A percentile compares a stretch with the other conserved stretches of the same genome.
These are phyloP conservation scores for Aspergillus saccharolyticus DNA, from an alignment of 495 filamentous ascomycete species.

Conservation along the genomic window DNA sequence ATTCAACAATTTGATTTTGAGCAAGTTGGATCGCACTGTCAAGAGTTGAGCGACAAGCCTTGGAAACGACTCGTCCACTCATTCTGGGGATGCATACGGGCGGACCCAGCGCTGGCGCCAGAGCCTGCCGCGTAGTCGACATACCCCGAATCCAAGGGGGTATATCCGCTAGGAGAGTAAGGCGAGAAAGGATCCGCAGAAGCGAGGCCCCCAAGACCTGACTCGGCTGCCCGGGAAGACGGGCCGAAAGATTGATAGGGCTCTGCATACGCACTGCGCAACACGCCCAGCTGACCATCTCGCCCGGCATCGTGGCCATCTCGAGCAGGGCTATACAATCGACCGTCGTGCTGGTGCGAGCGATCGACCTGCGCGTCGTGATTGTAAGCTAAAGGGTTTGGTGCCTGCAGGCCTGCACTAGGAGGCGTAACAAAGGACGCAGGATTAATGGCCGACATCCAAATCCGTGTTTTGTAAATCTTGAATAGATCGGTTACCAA, in stretches of 20 bases:
- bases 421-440: conserved; percentile 88
- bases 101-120: conserved; percentile 21
- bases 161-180: conserved; percentile 29
- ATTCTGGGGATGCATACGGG: conserved; percentile 35
- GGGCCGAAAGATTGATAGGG: conserved; percentile 35
- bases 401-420: conserved; percentile 56
- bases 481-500: conserved; percentile 97
- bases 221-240: conserved; percentile 27
- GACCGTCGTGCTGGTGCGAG: conserved; percentile 31
- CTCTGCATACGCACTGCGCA: conserved; percentile 35
- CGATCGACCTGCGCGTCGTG: conserved; percentile 33
- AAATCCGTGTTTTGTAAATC: conserved; percentile 97
- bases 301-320: conserved; percentile 28
- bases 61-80: conserved; percentile 48
- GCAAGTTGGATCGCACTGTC: conserved; percentile 6
- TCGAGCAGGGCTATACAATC: conserved; percentile 26
- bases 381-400: conserved; percentile 32
- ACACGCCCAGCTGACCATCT: conserved; percentile 31
- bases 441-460: conserved; percentile 99
- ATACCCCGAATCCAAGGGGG: conserved; percentile 30
- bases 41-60: conserved; percentile 49
- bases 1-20: not conserved
- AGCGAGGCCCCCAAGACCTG: conserved; percentile 20
- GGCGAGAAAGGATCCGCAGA: conserved; percentile 34
- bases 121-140: conserved; percentile 28